Conservation (phyloP, 257 asterid genomes). For the Plantago major region DNA sequence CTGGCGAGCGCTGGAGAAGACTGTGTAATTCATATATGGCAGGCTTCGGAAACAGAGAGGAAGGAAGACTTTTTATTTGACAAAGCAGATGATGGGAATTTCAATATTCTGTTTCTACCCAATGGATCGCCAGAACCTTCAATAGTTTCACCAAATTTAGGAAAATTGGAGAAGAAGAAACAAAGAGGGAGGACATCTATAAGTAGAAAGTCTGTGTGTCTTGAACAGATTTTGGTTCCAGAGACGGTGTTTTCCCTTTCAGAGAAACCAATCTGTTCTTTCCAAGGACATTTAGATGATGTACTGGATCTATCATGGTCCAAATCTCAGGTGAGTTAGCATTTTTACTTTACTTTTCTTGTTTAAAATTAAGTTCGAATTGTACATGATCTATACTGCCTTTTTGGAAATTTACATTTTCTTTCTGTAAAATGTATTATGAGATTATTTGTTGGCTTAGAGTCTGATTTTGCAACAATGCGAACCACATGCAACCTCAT, state of each 20-base stretch:
- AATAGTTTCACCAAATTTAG: constrained; percentile 64
- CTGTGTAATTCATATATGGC: constrained; percentile 92
- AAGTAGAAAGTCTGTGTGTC: constrained; percentile 72
- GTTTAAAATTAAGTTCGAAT: constrained; percentile 11
- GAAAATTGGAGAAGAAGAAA: constrained; percentile 60
- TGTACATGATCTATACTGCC: constrained; percentile 4
- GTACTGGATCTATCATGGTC: constrained; percentile 98
- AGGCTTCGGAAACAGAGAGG: constrained; percentile 76
- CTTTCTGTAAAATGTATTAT: constrained; percentile 10
- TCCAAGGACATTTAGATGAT: constrained; percentile 80
- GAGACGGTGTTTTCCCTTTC: constrained; percentile 73
- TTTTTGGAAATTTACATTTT: background rate
- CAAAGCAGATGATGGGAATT: constrained; percentile 80
- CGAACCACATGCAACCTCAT: too few relatives aligned
- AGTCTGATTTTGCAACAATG: too few relatives aligned
- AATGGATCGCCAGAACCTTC: constrained; percentile 86
- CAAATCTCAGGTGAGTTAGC: constrained; percentile 81
- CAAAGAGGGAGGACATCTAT: constrained; percentile 78
- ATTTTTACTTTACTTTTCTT: constrained; percentile 9
- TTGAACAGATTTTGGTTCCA: constrained; percentile 82
- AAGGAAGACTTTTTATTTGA: constrained; percentile 73
- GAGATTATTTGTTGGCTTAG: background rate
- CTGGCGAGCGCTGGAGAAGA: constrained; percentile 99
- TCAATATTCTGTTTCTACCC: constrained; percentile 55
- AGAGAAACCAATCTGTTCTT: constrained; percentile 80